Base-by-base conservation (phyloP, 768 basidiomycete genomes). In the Agaricus bisporus region DNA sequence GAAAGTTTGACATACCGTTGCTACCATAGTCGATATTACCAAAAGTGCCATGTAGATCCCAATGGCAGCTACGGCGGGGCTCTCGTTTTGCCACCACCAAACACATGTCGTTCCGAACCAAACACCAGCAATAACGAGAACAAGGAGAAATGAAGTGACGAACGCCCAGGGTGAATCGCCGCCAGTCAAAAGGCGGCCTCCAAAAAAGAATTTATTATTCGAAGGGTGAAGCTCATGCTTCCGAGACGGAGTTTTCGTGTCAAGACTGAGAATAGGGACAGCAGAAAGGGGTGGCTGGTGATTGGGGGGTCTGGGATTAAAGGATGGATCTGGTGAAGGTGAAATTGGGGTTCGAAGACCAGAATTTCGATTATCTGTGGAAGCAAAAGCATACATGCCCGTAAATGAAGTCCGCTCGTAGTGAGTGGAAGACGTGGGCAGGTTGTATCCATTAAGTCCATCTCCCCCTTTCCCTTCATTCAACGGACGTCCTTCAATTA, bases 71-170 rank as follows among this genome's bases (percentile, higher is more conserved):
- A 85, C 79, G 4, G 81, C 84, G 5, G 85, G 80, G 46, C 89
- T 88, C 55, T 83, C 75, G 60, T 93, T 73, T 36, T 72, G 70
- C 94, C 95, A 98, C 80, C 95, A 86, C 81, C 86, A 95, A 15
- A 86, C 82, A 43, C 85, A 87, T 0, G 92, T 94, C 22, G 91
- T 91, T 9, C 83, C 88, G 58, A 97, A 82, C 90, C 91, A 99
- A 8, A 88, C 68, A 0, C 84, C 91, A 2, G 88, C 73, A 43
- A 98, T 76, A 2, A 75, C 76, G 22, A 93, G 63, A 25, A 86
- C 70, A 18, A 95, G 50, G 1, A 66, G 63, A 46, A 95, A 70
- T 6, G 80, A 80, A 0, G 75, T 78, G 2, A 91, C 61, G 59
- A 98, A 91, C 4, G 95, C 91, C 73, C 82, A 83, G 0, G 87